These are phyloP conservation scores for Colletotrichum chlorophyti DNA, from an alignment of 2,329 filamentous ascomycete genomes.

Conservation along the genomic window DNA sequence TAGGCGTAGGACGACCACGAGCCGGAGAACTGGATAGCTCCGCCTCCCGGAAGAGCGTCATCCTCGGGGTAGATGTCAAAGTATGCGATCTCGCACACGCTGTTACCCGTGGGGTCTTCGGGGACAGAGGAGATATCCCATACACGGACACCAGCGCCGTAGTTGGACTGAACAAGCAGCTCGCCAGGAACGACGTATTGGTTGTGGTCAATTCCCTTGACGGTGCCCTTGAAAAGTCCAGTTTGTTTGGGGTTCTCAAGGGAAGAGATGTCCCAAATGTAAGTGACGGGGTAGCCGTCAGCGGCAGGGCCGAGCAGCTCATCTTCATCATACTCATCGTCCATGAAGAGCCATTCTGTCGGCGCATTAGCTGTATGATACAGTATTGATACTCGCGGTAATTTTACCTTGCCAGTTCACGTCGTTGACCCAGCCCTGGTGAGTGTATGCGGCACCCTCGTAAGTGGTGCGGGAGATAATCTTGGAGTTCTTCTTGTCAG, in stretches of 20 bases:
- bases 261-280: constrained; percentile 54
- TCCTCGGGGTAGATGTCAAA: constrained; percentile 58
- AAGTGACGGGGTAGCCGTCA: constrained; percentile 52
- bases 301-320: constrained; percentile 44
- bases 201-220: constrained; percentile 52
- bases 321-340: constrained; percentile 58
- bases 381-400: constrained; percentile 31
- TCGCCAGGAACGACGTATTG: constrained; percentile 50
- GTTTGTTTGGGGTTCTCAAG: constrained; percentile 50
- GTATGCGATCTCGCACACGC: constrained; percentile 50
- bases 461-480: constrained; percentile 62
- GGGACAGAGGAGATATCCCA: constrained; percentile 40
- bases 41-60: constrained; percentile 44
- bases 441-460: constrained; percentile 62
- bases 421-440: constrained; percentile 62
- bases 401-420: constrained; percentile 40
- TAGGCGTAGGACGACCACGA: constrained; percentile 54
- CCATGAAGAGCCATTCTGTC: constrained; percentile 45
- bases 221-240: constrained; percentile 45
- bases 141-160: constrained; percentile 49
- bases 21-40: constrained; percentile 44
- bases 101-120: constrained; percentile 43
- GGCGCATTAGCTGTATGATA: neutral
- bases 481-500: constrained; percentile 51
- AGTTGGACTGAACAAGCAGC: constrained; percentile 52